Evolutionary conservation across 1,284 basidiomycete species (phyloP), one percentile per base, ranked within the genome.

Genomic region (Apiotrichum sp.): DNA sequence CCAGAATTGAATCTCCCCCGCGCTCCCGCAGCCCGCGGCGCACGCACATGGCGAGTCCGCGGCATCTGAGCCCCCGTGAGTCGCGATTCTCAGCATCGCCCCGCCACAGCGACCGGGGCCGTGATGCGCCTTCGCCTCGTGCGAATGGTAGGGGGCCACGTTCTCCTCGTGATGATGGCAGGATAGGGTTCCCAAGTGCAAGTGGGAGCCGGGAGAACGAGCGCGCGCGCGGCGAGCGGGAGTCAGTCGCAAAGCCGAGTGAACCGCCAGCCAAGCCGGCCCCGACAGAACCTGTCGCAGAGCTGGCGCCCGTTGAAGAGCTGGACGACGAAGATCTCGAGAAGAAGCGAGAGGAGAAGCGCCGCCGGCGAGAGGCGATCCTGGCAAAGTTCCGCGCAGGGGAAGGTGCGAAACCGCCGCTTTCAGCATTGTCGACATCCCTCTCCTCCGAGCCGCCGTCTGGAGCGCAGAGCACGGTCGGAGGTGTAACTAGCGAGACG

Each of bases 351-450:
- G 89, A 86, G 44, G 87, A 85, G 55, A 82, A 89, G n/a, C 82
- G 87, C 35, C 85, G 86, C 32, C 86, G 84, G 65, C 84, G 91
- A 41, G 85, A 86, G 63, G 90, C 88, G 29, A 92, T 96, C 53
- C 78, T 91, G 58, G 89, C 89, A 55, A 92, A 89, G 74, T 88
- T 92, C 74, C 56, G 52, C 13, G 52, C 56, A 1, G 60, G 58
- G 6, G 56, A 49, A 14, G 49, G 59, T 3, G 31, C 55, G 34
- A 59, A 62, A 47, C 57, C 57, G 1, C 55, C 55, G 1, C 43
- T 47, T 14, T 22, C 51, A 8, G 36, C 36, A 38, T 13, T 38
- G 36, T 38, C 36, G 1, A 8, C 22, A 9, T n/a, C 53, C 3
- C 32, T 38, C 46, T n/a, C 32, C 32, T 2, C 39, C 1, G 48